A percentile compares a stretch with the other conserved stretches of the same genome.
These are phyloP conservation scores for Chlorella sorokiniana DNA, from an alignment of 139 green algal genomes.

Conservation along the genomic window DNA sequence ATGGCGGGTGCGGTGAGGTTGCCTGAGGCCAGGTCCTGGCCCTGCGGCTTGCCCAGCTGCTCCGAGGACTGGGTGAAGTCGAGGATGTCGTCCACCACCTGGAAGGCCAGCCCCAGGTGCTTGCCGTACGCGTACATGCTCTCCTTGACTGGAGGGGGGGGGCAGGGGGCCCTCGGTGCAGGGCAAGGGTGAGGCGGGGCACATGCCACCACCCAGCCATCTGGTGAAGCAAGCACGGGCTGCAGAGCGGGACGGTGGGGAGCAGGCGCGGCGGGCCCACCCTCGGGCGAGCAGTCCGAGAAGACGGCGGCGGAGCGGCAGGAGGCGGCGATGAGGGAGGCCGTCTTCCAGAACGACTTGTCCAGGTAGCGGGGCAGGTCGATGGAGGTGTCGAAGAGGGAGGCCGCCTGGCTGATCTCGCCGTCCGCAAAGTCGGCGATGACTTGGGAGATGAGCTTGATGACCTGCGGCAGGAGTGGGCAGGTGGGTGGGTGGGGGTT, in stretches of 20 bases:
- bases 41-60: constrained; percentile 93
- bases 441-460: constrained; percentile 98
- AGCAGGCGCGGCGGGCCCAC: constrained; percentile 10
- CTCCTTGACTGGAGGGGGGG: constrained; percentile 64
- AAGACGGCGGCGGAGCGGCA: constrained; percentile 91
- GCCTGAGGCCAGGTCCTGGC: constrained; percentile 86
- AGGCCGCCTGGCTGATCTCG: constrained; percentile 90
- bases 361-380: constrained; percentile 91
- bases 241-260: not conserved
- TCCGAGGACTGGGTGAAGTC: constrained; percentile 94
- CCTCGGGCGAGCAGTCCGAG: constrained; percentile 65
- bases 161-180: too few relatives aligned
- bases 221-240: not conserved
- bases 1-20: constrained; percentile 97
- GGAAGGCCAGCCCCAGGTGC: constrained; percentile 97
- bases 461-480: constrained; percentile 80
- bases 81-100: constrained; percentile 98
- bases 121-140: constrained; percentile 97
- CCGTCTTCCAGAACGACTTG: constrained; percentile 99
- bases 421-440: constrained; percentile 99
- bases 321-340: constrained; percentile 95
- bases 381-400: constrained; percentile 89
- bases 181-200: too few relatives aligned
- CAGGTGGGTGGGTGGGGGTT: not conserved
- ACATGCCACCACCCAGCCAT: not conserved